Percentiles rank a stretch among this genome's conserved stretches.
phyloP scores from a whole-genome alignment of 2,329 filamentous ascomycete species.

The Phyllosticta capitalensis region DNA sequence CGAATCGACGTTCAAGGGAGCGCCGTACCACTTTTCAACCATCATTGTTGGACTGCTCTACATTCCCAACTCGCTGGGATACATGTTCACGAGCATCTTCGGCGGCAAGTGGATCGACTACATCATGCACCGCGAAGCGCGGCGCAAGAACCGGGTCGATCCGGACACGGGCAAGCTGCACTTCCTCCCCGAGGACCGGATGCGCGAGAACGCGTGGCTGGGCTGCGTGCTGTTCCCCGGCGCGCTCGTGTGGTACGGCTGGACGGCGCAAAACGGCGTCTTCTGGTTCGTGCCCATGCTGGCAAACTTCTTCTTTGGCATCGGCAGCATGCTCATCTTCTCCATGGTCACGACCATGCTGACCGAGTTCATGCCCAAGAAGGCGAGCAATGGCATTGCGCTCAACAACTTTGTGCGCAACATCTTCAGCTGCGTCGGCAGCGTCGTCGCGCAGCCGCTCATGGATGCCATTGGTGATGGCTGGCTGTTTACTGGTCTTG shows the following conservation, averaged over 20 bases:
- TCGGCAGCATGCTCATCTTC: slow-evolving; percentile 32
- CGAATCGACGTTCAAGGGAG: slow-evolving; percentile 23
- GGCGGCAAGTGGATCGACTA: slow-evolving; percentile 32
- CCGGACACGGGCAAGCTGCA: slow-evolving; percentile 24
- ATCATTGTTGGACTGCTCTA: slow-evolving; percentile 30
- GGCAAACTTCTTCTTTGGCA: slow-evolving; percentile 32
- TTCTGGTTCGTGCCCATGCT: slow-evolving; percentile 28
- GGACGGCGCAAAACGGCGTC: slow-evolving; percentile 24
- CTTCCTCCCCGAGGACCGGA: slow-evolving; percentile 29
- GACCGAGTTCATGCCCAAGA: slow-evolving; percentile 31
- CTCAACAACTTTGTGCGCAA: slow-evolving; percentile 32
- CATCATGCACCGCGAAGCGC: slow-evolving; percentile 32
- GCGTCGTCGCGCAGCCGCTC: slow-evolving; percentile 27
- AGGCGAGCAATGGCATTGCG: slow-evolving; percentile 27
- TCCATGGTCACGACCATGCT: slow-evolving; percentile 30
- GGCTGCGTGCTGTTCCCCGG: slow-evolving; percentile 26
- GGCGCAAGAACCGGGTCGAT: slow-evolving; percentile 27
- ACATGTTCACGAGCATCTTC: slow-evolving; percentile 25
- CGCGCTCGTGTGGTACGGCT: slow-evolving; percentile 30
- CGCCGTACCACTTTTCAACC: slow-evolving; percentile 28
- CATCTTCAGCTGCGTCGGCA: slow-evolving; percentile 28
- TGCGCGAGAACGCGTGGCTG: slow-evolving; percentile 33
- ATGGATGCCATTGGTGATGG: slow-evolving; percentile 29
- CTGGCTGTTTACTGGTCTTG: slow-evolving; percentile 31
- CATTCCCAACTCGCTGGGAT: slow-evolving; percentile 28